Evolutionary conservation across 352 stramenopile genomes (phyloP), one percentile per base, ranked within the genome.

Genomic region (Pythium scleroteichum): DNA sequence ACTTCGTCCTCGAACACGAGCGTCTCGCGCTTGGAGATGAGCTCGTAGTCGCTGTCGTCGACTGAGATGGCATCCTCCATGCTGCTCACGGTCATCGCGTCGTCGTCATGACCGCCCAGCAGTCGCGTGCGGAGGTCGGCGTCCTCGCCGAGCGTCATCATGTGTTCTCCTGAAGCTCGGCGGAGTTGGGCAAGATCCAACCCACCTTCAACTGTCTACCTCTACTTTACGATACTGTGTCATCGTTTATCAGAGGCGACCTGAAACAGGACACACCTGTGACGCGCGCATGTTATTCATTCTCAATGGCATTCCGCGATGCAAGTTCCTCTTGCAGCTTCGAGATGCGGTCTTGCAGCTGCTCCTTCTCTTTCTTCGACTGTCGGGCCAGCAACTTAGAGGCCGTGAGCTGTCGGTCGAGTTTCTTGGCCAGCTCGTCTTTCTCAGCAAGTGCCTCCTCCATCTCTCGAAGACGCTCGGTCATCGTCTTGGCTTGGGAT

Each of bases 1-100:
- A 79, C 69, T 40, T 83, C 76, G 56, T 87, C 74, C 23, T 89
- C 79, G 47, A 92, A 92, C 44, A 92, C 81, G 55, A 90, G 81
- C 66, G 83, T 90, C 71, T 92, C 81, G 33, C 83, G 79, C 59
- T 81, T 74, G 39, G 78, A 85, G 63, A 92, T 80, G 51, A 90
- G 65, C 53, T 90, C 82, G 51, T 87, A 88, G 54, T 83, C 79
- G 52, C 82, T 76, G 16, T 73, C 68, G 24, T 71, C 59, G 20
- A 27, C 46, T 20, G 53, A 51, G 52, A 69, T 53, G 17, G n/a
- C 49, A 9, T 44, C 49, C 41, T 58, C 23, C 13, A 26, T 19
- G 26, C 26, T 48, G 4, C 38, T 26, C 41, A 48, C 41, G 14
- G 29, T 66, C 32, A 17, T 56, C 27, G 20, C 19, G 44, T 24